Conservation (phyloP, 768 basidiomycete species). For the Leccinum pellstonianum region DNA sequence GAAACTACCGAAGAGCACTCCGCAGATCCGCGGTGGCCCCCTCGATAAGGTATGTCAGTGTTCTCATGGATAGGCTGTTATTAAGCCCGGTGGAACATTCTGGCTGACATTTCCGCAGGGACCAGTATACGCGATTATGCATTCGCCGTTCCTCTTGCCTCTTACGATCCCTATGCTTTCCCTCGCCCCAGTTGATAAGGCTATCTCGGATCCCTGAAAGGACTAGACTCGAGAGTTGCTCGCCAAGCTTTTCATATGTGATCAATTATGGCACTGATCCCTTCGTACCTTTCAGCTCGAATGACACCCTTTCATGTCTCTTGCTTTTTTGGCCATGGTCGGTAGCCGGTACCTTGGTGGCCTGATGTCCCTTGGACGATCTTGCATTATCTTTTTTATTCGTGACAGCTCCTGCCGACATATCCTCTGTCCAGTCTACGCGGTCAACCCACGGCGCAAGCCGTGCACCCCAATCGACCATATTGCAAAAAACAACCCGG, state of each 20-base stretch:
- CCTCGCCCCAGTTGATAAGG: constrained; percentile 24
- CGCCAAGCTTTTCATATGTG: constrained; percentile 22
- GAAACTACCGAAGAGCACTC: constrained; percentile 5
- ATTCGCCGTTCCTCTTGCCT: constrained; percentile 30
- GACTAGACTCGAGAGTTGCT: constrained; percentile 23
- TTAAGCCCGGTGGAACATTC: constrained; percentile 21
- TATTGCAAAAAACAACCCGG: background rate
- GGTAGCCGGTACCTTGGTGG: constrained; percentile 22
- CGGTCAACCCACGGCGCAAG: constrained; percentile 7
- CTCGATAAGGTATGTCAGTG: constrained; percentile 21
- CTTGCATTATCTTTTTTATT: constrained; percentile 11
- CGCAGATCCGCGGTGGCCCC: constrained; percentile 31
- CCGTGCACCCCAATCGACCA: constrained; percentile 13
- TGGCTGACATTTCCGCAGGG: constrained; percentile 19
- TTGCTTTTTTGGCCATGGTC: constrained; percentile 1
- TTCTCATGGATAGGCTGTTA: constrained; percentile 25
- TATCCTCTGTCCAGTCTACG: constrained; percentile 1
- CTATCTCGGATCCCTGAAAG: constrained; percentile 29
- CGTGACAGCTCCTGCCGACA: constrained; percentile 12
- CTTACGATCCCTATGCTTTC: constrained; percentile 17
- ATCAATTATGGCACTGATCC: constrained; percentile 18
- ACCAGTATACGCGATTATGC: constrained; percentile 16
- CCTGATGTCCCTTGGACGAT: constrained; percentile 17
- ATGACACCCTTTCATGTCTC: constrained; percentile 10
- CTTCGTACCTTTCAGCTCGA: constrained; percentile 22